Percentiles rank a stretch among this genome's conserved stretches.
Evolutionary conservation across 306 rosid genomes (phyloP).

Genomic region (Cucurbita ficifolia): DNA sequence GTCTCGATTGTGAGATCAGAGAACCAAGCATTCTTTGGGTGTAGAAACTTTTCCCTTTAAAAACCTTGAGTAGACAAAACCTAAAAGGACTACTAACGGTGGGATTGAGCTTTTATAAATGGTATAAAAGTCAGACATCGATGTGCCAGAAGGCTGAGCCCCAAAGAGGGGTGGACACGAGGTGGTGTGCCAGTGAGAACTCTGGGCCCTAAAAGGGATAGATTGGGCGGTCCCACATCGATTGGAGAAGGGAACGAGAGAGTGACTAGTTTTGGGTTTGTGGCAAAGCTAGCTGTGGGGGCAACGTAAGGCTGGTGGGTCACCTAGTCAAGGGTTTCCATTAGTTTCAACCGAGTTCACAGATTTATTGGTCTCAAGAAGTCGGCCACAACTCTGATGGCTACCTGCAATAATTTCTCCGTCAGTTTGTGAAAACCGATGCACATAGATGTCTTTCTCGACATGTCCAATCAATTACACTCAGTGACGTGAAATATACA

Average conservation of each 20-base stretch:
- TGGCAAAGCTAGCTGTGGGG: constrained; percentile 49
- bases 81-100: no score
- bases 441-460: not conserved
- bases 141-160: no score
- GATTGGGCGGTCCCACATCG: no score
- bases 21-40: no score
- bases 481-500: not conserved
- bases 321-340: constrained; percentile 1
- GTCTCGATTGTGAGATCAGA: not conserved
- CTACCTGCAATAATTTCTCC: not conserved
- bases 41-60: no score
- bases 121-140: no score
- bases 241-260: not conserved
- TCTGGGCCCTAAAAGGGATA: no score
- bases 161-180: no score
- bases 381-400: not conserved
- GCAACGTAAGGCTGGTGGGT: constrained; percentile 53
- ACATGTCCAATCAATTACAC: not conserved
- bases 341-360: constrained; percentile 18
- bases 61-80: no score
- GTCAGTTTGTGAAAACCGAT: not conserved
- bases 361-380: not conserved
- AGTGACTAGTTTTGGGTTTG: not conserved
- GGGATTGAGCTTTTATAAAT: no score
- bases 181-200: no score